Conservation (phyloP, 345 rosid species). For the Eucalyptus curtisii region DNA sequence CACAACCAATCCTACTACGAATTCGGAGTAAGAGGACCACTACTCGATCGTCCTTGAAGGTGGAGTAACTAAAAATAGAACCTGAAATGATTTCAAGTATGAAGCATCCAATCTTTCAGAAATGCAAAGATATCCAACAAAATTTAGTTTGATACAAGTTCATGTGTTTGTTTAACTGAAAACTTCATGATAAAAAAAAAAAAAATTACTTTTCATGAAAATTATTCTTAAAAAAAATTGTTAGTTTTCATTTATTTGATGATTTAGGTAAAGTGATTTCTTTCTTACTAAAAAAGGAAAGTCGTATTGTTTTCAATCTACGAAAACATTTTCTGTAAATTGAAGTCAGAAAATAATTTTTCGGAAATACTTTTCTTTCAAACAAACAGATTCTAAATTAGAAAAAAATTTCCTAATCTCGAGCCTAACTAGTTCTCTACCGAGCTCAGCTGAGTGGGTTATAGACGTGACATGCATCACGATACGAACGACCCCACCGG, state of each 20-base stretch:
- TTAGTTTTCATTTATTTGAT: no score
- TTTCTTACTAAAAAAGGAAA: not conserved
- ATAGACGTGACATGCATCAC: not conserved
- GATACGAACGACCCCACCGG: not conserved
- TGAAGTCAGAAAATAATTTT: not conserved
- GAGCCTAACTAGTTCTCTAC: not conserved
- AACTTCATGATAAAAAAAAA: not conserved
- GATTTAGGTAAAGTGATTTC: not conserved
- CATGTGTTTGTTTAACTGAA: not conserved
- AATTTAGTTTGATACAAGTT: not conserved
- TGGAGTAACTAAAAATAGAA: not conserved
- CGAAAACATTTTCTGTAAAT: not conserved
- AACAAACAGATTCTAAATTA: not conserved
- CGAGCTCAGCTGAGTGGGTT: not conserved
- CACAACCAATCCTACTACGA: not conserved
- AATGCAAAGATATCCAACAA: not conserved
- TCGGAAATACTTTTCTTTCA: not conserved
- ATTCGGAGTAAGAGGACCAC: not conserved
- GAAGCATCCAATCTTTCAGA: not conserved
- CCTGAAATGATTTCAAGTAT: not conserved
- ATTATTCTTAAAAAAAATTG: no score
- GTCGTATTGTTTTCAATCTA: not conserved
- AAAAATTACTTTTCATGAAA: no score
- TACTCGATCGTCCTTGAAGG: not conserved
- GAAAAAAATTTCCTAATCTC: not conserved